Evolutionary conservation across 345 rosid species (phyloP).

Genomic region (Citrus maxima): DNA sequence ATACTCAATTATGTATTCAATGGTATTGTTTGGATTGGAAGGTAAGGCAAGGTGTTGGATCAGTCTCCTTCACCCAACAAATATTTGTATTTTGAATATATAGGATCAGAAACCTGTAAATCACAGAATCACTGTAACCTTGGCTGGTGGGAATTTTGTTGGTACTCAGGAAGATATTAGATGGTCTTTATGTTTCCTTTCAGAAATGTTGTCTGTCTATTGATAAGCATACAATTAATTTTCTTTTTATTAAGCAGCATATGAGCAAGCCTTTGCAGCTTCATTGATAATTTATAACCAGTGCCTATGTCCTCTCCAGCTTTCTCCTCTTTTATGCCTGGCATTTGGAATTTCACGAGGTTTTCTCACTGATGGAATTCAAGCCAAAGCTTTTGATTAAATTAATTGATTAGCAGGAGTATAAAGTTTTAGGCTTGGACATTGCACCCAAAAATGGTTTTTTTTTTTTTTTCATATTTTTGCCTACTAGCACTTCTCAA

Average conservation of each 20-base stretch:
- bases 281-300: not conserved
- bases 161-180: not conserved
- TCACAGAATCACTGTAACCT: not conserved
- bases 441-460: not conserved
- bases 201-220: not conserved
- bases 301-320: not conserved
- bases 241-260: not conserved
- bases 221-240: not conserved
- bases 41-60: not conserved
- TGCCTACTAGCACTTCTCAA: not conserved
- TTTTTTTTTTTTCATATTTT: not conserved
- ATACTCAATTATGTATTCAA: not conserved
- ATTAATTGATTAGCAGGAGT: not conserved
- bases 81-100: not conserved
- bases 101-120: not conserved
- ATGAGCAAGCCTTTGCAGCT: not conserved
- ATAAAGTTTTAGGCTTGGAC: not conserved
- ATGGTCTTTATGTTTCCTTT: not conserved
- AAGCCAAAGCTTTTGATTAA: not conserved
- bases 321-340: not conserved
- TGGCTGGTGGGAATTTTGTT: not conserved
- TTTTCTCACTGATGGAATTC: not conserved
- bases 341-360: not conserved
- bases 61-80: not conserved
- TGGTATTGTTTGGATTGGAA: not conserved